Percentiles rank a stretch among this genome's conserved stretches.
phyloP scores from a whole-genome alignment of 768 basidiomycete genomes.

The Tubosaeta brunneosetosa region DNA sequence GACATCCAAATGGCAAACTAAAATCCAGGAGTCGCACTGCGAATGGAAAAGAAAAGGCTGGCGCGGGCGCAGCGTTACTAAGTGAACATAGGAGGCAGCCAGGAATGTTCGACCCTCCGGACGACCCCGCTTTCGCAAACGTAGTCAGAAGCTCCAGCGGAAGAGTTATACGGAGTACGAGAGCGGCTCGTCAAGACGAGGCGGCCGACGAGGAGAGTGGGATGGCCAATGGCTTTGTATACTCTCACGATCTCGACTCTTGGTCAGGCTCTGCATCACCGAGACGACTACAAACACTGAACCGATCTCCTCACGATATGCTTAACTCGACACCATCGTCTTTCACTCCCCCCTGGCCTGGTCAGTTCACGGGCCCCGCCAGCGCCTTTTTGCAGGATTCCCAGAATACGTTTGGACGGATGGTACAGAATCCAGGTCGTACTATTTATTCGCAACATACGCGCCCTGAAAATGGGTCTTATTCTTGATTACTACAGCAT shows the following conservation, averaged over 20 bases:
- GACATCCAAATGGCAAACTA: conserved; percentile 30
- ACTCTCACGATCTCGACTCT: conserved; percentile 17
- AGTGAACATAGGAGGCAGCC: conserved; percentile 21
- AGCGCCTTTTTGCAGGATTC: conserved; percentile 48
- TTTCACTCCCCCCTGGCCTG: conserved; percentile 29
- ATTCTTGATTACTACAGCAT: conserved; percentile 16
- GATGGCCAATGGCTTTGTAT: conserved; percentile 21
- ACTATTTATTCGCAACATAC: conserved; percentile 58
- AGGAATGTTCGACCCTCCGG: conserved; percentile 15
- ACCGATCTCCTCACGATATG: conserved; percentile 19
- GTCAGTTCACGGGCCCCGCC: conserved; percentile 44
- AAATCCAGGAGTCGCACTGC: conserved; percentile 39
- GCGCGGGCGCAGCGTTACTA: conserved; percentile 27
- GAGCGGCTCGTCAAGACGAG: conserved; percentile 24
- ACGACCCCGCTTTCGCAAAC: conserved; percentile 15
- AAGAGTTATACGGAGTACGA: conserved; percentile 29
- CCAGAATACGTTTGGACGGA: conserved; percentile 35
- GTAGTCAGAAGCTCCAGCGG: conserved; percentile 28
- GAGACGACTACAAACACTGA: conserved; percentile 12
- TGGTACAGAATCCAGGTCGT: conserved; percentile 49
- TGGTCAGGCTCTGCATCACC: conserved; percentile 26
- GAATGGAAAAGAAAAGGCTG: conserved; percentile 29
- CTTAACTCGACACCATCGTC: conserved; percentile 18
- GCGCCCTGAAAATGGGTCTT: conserved; percentile 32
- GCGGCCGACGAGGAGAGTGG: conserved; percentile 22